phyloP scores from a whole-genome alignment of 768 basidiomycete genomes.

The Tremella yokohamensis region DNA sequence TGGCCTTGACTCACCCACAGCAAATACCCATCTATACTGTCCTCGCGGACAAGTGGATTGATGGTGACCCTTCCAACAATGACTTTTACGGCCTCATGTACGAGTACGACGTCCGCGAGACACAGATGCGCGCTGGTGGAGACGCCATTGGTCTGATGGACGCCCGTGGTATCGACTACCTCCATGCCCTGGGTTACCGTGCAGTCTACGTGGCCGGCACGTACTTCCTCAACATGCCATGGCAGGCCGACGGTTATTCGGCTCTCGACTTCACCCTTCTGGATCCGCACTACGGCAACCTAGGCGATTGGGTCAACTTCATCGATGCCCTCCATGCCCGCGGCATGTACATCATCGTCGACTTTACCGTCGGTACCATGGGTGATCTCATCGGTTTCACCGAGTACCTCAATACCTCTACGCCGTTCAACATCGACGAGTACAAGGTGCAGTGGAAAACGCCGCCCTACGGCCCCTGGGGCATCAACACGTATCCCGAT shows the following conservation, averaged over 20 bases:
- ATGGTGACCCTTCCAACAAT: slow-evolving; percentile 87
- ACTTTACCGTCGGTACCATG: slow-evolving; percentile 94
- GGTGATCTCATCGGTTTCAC: slow-evolving; percentile 78
- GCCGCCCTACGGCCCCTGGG: slow-evolving; percentile 77
- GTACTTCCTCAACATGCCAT: slow-evolving; percentile 85
- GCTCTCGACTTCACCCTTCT: slow-evolving; percentile 84
- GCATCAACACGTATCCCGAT: slow-evolving; percentile 76
- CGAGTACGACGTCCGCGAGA: slow-evolving; percentile 83
- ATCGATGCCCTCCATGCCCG: slow-evolving; percentile 73
- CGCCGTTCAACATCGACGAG: slow-evolving; percentile 74
- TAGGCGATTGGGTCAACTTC: slow-evolving; percentile 70
- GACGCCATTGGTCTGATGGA: slow-evolving; percentile 74
- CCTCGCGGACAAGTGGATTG: slow-evolving; percentile 86
- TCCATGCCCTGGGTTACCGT: slow-evolving; percentile 80
- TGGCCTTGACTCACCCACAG: slow-evolving; percentile 15
- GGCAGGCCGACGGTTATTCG: slow-evolving; percentile 67
- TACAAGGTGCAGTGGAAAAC: slow-evolving; percentile 69
- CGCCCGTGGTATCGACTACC: slow-evolving; percentile 68
- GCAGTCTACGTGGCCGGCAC: slow-evolving; percentile 90
- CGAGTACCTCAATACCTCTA: slow-evolving; percentile 76
- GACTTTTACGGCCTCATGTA: slow-evolving; percentile 76
- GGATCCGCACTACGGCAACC: slow-evolving; percentile 87
- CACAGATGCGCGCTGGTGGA: slow-evolving; percentile 82
- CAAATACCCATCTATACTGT: slow-evolving; percentile 49
- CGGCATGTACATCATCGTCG: slow-evolving; percentile 87